These are phyloP conservation scores for Stagonosporopsis vannaccii DNA, from an alignment of 2,329 filamentous ascomycete genomes.

Conservation along the genomic window DNA sequence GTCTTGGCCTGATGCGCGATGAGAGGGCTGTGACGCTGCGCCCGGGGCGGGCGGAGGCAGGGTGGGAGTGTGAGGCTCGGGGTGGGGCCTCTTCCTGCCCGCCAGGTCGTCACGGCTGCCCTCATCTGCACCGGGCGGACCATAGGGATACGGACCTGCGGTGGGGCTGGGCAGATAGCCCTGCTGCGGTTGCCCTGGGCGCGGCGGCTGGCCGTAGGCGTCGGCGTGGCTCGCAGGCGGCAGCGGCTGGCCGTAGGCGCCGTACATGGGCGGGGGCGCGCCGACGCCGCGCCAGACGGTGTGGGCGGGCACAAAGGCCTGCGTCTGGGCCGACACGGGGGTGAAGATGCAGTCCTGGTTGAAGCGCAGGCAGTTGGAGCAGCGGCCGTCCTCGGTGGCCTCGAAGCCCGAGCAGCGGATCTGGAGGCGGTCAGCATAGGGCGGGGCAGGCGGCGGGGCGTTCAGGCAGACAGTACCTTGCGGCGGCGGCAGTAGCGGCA, in stretches of 20 bases:
- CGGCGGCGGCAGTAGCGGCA: conserved; percentile 67
- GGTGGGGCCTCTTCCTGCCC: conserved; percentile 56
- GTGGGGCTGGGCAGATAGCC: conserved; percentile 56
- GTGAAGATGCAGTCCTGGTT: conserved; percentile 81
- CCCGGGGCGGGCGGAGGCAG: conserved; percentile 58
- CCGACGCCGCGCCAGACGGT: conserved; percentile 64
- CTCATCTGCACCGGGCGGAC: conserved; percentile 49
- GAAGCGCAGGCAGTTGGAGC: conserved; percentile 75
- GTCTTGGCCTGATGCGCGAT: conserved; percentile 44
- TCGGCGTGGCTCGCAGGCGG: conserved; percentile 48
- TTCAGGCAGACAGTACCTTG: conserved; percentile 59
- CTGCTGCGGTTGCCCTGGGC: conserved; percentile 38
- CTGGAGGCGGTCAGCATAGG: conserved; percentile 52
- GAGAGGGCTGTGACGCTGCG: conserved; percentile 51
- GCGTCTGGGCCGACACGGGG: conserved; percentile 75
- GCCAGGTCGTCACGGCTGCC: conserved; percentile 48
- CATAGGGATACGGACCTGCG: conserved; percentile 52
- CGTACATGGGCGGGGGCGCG: conserved; percentile 59
- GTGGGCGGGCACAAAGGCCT: conserved; percentile 77
- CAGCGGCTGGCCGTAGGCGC: conserved; percentile 60
- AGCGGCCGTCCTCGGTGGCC: conserved; percentile 73
- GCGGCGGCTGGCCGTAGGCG: conserved; percentile 47
- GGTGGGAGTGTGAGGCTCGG: conserved; percentile 60
- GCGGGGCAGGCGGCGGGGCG: neutral
- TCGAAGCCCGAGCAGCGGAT: conserved; percentile 81